Evolutionary conservation across 1,284 basidiomycete genomes (phyloP).

Genomic region (Ustilago nuda): DNA sequence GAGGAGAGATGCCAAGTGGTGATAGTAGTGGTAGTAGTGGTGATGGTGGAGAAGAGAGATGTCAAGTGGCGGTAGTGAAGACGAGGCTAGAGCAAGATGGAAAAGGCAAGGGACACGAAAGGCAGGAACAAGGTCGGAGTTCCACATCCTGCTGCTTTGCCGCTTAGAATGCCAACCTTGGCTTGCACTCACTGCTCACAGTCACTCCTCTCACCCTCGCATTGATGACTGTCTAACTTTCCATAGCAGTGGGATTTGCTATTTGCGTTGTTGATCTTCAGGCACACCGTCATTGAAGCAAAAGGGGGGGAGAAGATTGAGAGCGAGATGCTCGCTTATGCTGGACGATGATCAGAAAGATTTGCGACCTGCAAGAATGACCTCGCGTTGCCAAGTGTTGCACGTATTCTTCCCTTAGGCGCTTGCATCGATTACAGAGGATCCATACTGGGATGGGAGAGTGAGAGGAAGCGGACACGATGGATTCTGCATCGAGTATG

Average conservation of each 20-base stretch:
- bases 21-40: background rate
- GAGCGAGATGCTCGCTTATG: conserved; percentile 26
- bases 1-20: conserved; percentile 9
- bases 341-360: conserved; percentile 32
- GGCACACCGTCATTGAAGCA: conserved; percentile 3
- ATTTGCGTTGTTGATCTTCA: conserved; percentile 7
- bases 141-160: background rate
- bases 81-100: background rate
- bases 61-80: background rate
- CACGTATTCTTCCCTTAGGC: background rate
- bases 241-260: background rate
- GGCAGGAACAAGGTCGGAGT: conserved; percentile 11
- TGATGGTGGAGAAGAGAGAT: conserved; percentile 12
- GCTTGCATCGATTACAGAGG: background rate
- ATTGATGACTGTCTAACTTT: background rate
- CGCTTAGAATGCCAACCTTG: background rate
- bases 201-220: background rate
- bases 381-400: background rate
- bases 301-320: background rate
- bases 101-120: background rate
- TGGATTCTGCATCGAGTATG: conserved; percentile 28
- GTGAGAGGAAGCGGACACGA: background rate
- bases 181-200: background rate
- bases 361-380: conserved; percentile 1
- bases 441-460: background rate